A percentile compares a stretch with the other conserved stretches of the same genome.
Conservation (phyloP, 148 eudicot species). For the Camellia japonica region DNA sequence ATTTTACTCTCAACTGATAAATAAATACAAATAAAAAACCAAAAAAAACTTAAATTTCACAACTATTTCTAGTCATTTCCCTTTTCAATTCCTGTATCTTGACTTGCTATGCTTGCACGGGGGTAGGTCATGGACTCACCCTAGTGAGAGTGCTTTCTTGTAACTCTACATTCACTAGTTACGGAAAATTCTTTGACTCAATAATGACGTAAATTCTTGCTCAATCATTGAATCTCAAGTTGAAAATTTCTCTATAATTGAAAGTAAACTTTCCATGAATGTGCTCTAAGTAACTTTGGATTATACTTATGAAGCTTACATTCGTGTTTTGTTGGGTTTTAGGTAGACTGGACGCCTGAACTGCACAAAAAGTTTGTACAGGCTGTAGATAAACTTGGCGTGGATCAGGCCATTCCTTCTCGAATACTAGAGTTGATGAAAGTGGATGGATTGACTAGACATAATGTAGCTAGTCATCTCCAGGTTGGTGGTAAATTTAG, state of each 20-base stretch:
- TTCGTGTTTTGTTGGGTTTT: constrained; percentile 12
- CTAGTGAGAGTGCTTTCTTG: background rate
- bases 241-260: background rate
- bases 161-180: background rate
- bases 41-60: background rate
- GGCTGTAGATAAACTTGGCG: constrained; percentile 82
- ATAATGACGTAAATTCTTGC: background rate
- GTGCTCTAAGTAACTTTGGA: background rate
- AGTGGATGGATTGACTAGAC: constrained; percentile 79
- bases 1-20: background rate
- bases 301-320: background rate
- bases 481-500: constrained; percentile 47
- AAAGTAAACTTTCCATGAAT: background rate
- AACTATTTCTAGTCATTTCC: background rate
- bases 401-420: constrained; percentile 90
- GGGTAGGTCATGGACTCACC: background rate
- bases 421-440: constrained; percentile 79
- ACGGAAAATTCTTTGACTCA: background rate
- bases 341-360: constrained; percentile 87
- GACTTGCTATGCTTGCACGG: background rate
- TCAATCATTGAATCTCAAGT: background rate
- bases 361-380: constrained; percentile 77
- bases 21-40: background rate
- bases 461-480: constrained; percentile 86
- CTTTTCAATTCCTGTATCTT: background rate